These are phyloP conservation scores for Akanthomyces uredinophilus DNA, from an alignment of 2,329 filamentous ascomycete genomes.

Conservation along the genomic window DNA sequence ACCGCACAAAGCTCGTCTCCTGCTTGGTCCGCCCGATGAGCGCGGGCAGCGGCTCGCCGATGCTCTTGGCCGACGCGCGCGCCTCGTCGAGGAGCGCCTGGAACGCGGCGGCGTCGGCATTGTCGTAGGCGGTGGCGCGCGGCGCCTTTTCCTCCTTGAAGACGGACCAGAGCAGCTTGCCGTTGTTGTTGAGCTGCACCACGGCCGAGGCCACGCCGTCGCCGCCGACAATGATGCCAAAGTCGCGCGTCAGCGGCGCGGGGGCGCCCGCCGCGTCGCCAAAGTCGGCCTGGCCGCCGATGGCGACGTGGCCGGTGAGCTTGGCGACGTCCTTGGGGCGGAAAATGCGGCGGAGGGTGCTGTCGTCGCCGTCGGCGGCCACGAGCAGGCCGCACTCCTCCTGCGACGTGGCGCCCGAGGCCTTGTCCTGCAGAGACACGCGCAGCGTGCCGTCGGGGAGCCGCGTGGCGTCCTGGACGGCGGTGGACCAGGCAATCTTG, in stretches of 20 bases:
- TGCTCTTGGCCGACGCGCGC: constrained; percentile 25
- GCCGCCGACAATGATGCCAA: constrained; percentile 30
- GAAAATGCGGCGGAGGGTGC: constrained; percentile 30
- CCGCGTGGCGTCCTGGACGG: not conserved
- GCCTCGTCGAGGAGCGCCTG: constrained; percentile 26
- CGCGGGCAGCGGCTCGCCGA: constrained; percentile 31
- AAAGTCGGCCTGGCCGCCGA: constrained; percentile 32
- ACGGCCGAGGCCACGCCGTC: constrained; percentile 34
- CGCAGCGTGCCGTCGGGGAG: constrained; percentile 4
- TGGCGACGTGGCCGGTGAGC: constrained; percentile 30
- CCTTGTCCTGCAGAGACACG: constrained; percentile 3
- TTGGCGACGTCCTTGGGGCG: constrained; percentile 30
- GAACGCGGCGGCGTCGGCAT: constrained; percentile 18
- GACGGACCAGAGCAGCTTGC: constrained; percentile 33
- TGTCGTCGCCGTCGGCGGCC: constrained; percentile 36
- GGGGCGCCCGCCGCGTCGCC: constrained; percentile 23
- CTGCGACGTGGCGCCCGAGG: not conserved
- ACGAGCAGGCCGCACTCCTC: constrained; percentile 33
- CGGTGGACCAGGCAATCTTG: constrained; percentile 8
- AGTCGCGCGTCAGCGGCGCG: constrained; percentile 26
- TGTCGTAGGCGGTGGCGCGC: constrained; percentile 13
- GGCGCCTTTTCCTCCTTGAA: constrained; percentile 24
- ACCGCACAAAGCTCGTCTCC: constrained; percentile 29
- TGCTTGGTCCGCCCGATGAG: constrained; percentile 33
- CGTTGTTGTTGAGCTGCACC: constrained; percentile 33